Conservation (phyloP, 768 basidiomycete genomes). For the Lactarius sanguifluus region DNA sequence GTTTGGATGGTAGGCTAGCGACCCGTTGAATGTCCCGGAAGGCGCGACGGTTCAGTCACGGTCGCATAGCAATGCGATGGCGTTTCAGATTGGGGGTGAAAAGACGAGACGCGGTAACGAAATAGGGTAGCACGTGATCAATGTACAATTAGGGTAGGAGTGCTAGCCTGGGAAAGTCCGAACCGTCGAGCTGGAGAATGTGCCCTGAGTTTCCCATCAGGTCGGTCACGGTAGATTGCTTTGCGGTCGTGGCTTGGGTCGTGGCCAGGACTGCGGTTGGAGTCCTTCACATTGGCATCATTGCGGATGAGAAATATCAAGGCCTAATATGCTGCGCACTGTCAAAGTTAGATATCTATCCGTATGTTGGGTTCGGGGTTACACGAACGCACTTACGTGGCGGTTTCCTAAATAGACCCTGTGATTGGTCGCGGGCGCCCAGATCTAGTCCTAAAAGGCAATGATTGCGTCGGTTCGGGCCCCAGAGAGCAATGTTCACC, state of each 20-base stretch:
- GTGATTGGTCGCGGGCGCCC: slow-evolving; percentile 2
- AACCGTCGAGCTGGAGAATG: not conserved
- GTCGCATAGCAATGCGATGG: slow-evolving; percentile 25
- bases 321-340: not conserved
- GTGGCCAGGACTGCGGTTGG: not conserved
- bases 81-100: slow-evolving; percentile 17
- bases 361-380: not conserved
- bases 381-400: slow-evolving; percentile 9
- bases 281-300: not conserved
- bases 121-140: slow-evolving; percentile 7
- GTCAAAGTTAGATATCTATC: not conserved
- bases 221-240: no score
- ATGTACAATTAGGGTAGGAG: not conserved
- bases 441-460: not conserved
- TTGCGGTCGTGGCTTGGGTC: not conserved
- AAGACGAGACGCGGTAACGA: not conserved
- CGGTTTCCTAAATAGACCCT: not conserved
- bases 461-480: slow-evolving; percentile 11
- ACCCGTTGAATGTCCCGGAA: slow-evolving; percentile 1
- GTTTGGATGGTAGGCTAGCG: not conserved
- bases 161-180: not conserved
- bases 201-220: slow-evolving; percentile 10
- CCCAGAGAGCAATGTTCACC: not conserved
- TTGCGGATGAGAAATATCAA: not conserved
- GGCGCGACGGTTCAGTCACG: not conserved